Evolutionary conservation across 805 yeast genomes (phyloP), one percentile per base, ranked within the genome.

Genomic region (Candida dajiaensis): DNA sequence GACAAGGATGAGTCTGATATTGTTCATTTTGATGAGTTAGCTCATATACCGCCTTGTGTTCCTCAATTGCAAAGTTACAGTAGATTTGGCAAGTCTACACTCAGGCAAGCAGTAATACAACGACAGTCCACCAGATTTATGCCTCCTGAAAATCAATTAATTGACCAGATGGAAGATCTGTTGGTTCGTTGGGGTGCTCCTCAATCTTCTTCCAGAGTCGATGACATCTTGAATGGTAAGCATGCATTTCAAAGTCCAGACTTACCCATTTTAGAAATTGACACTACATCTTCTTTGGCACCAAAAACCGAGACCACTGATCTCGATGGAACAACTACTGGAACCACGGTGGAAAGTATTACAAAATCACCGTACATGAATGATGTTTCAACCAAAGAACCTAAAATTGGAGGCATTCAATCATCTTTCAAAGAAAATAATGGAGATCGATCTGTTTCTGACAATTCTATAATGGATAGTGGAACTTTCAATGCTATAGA

Each of bases 111-210:
- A 16, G 60, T 66, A 3, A 49, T 56, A 8, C 43, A 55, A 10
- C 47, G 65, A 26, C 69, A 66, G 49, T 58, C 61, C 4, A 43
- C 54, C 13, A 49, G 73, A 41, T 20, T 57, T 2, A 52, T 57
- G 26, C 69, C 70, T 1, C 41, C 54, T 4, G 42, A 44, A 16
- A 59, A 54, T 45, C 50, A 56, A 38, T 45, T 65, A 7, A 48
- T 57, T 25, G 62, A 59, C 11, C 48, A 52, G 35, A 66, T 68
- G 72, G 73, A 69, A 44, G 68, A 66, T 11, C 57, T 64, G 40
- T 48, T 70, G 33, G 54, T 65, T 1, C 56, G 72, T 22, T 69
- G 69, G 69, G 57, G 65, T 36, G 60, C 69, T 3, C 58, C 68
- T 3, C 55, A 47, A 28, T 53, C 64, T 13, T 55, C 60, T 20